Conservation (phyloP, 192 early-diverging fungal species). For the Phycomyces blakesleeanus region DNA sequence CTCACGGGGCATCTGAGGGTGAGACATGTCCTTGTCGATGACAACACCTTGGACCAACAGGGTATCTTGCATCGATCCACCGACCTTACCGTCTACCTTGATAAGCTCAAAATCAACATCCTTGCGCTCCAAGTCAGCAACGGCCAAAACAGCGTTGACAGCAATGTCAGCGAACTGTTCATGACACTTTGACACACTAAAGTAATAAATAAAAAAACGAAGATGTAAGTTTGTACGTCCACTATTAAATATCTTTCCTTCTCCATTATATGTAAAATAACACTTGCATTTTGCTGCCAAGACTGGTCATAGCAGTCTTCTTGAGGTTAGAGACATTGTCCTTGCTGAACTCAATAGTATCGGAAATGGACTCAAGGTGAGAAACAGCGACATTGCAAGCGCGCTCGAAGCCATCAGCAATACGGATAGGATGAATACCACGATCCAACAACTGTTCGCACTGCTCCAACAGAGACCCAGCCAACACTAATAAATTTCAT, state of each 20-base stretch:
- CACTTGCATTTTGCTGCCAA: conserved; percentile 96
- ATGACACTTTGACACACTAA: conserved; percentile 94
- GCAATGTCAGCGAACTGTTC: conserved; percentile 98
- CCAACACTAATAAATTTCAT: conserved; percentile 66
- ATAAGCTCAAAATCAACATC: conserved; percentile 99
- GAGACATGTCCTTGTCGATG: conserved; percentile 99
- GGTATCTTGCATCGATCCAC: conserved; percentile 92
- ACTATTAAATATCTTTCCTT: no score
- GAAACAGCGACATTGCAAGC: conserved; percentile 92
- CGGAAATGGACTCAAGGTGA: conserved; percentile 91
- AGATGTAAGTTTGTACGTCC: no score
- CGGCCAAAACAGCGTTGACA: conserved; percentile 94
- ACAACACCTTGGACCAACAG: conserved; percentile 93
- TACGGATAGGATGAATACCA: conserved; percentile 97
- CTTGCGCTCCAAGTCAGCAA: conserved; percentile 97
- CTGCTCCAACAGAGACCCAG: conserved; percentile 95
- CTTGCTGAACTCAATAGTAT: conserved; percentile 79
- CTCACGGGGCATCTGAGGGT: conserved; percentile 99
- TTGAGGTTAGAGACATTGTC: conserved; percentile 81
- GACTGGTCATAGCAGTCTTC: conserved; percentile 92
- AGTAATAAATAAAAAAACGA: conserved; percentile 27
- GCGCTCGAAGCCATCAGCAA: conserved; percentile 96
- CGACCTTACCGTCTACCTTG: conserved; percentile 94
- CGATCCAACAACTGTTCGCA: conserved; percentile 90
- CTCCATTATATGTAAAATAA: no score